Evolutionary conservation across 495 filamentous ascomycete species (phyloP).

Genomic region (Baudoinia panamericana): DNA sequence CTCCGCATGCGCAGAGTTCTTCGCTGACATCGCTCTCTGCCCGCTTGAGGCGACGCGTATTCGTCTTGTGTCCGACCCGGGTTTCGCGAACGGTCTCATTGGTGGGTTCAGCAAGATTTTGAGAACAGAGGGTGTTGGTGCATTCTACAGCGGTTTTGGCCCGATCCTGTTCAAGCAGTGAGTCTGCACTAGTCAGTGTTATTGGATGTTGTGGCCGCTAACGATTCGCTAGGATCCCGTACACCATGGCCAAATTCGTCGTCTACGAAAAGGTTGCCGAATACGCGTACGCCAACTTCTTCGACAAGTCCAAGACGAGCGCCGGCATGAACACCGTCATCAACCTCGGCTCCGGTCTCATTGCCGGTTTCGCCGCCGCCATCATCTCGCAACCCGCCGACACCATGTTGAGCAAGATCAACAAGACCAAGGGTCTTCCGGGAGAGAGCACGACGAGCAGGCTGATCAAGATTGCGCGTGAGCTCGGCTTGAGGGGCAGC

Average conservation of each 20-base stretch:
- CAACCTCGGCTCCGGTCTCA: conserved; percentile 90
- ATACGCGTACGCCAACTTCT: conserved; percentile 49
- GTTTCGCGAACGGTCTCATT: conserved; percentile 32
- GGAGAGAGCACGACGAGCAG: conserved; percentile 87
- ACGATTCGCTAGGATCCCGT: conserved; percentile 66
- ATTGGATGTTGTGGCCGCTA: conserved; percentile 4
- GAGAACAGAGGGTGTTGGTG: conserved; percentile 32
- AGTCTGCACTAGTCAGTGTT: conserved; percentile 32
- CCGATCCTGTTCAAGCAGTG: conserved; percentile 47
- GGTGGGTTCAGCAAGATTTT: conserved; percentile 31
- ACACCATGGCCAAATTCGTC: conserved; percentile 99
- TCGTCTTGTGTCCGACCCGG: conserved; percentile 31
- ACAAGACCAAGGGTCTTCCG: conserved; percentile 95
- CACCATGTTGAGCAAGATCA: conserved; percentile 99
- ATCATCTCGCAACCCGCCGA: conserved; percentile 95
- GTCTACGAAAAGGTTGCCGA: conserved; percentile 97
- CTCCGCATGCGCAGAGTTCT: conserved; percentile 32
- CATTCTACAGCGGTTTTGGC: conserved; percentile 35
- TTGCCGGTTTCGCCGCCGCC: conserved; percentile 95
- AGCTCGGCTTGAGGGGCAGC: conserved; percentile 79
- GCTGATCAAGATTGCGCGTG: conserved; percentile 89
- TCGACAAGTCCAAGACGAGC: conserved; percentile 64
- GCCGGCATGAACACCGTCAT: conserved; percentile 65
- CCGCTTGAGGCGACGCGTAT: conserved; percentile 34
- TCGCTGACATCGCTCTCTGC: conserved; percentile 35